Conservation (phyloP, 2,329 filamentous ascomycete genomes). For the Chrysoporthe cubensis region DNA sequence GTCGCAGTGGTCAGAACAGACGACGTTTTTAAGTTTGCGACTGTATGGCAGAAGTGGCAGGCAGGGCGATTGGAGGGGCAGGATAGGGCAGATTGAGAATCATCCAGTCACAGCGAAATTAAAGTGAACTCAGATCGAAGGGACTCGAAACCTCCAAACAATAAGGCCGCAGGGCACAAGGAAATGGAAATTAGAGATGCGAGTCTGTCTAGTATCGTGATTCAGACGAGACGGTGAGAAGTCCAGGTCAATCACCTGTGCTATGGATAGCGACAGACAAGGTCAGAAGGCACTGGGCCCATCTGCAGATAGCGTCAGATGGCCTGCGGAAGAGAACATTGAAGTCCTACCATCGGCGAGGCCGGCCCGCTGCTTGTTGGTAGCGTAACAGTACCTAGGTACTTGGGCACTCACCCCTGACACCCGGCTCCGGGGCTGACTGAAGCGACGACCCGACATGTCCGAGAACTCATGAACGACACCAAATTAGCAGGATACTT, state of each 20-base stretch:
- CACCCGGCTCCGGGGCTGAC: not conserved
- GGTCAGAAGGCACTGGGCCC: not conserved
- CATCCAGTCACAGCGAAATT: not conserved
- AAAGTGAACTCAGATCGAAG: not conserved
- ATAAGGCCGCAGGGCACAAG: not conserved
- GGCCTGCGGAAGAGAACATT: not conserved
- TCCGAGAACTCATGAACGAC: no score
- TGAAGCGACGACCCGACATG: not conserved
- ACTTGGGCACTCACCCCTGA: not conserved
- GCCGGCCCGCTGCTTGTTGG: not conserved
- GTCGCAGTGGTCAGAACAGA: not conserved
- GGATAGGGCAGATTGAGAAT: not conserved
- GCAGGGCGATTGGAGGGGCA: not conserved
- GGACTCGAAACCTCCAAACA: not conserved
- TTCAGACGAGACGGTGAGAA: not conserved
- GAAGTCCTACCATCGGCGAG: constrained; percentile 10
- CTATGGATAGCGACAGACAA: not conserved
- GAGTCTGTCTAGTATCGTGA: not conserved
- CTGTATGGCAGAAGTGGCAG: not conserved
- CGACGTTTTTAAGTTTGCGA: not conserved
- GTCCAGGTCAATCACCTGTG: not conserved
- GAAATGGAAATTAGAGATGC: not conserved
- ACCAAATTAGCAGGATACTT: no score
- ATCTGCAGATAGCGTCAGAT: constrained; percentile 14
- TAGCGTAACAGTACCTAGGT: not conserved